These are phyloP conservation scores for Berkeleyomyces basicola DNA, from an alignment of 2,329 filamentous ascomycete species.

Conservation along the genomic window DNA sequence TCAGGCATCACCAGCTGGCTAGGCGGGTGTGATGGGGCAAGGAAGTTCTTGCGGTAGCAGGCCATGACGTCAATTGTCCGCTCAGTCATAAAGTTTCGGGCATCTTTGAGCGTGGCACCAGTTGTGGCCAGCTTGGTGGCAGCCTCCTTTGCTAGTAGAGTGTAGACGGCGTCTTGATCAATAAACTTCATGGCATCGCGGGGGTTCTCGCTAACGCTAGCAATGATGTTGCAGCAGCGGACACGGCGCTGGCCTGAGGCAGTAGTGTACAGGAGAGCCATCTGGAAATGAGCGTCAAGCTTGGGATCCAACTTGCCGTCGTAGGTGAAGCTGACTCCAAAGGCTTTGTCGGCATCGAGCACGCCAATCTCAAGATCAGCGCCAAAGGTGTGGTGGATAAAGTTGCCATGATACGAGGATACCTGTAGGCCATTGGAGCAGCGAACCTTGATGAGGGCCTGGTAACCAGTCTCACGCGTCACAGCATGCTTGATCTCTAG, in stretches of 20 bases:
- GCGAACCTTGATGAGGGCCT: conserved; percentile 93
- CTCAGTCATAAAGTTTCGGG: conserved; percentile 68
- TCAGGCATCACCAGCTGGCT: conserved; percentile 91
- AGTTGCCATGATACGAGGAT: conserved; percentile 87
- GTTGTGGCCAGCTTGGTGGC: conserved; percentile 60
- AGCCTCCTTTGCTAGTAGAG: conserved; percentile 82
- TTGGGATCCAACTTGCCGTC: conserved; percentile 96
- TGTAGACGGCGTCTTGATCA: conserved; percentile 85
- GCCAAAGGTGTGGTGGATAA: conserved; percentile 86
- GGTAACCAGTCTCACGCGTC: conserved; percentile 81
- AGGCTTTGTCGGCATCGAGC: conserved; percentile 83
- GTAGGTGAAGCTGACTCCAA: conserved; percentile 82
- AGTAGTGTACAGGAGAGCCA: conserved; percentile 84
- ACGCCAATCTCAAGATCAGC: conserved; percentile 88
- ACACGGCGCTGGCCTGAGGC: conserved; percentile 78
- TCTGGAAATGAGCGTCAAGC: conserved; percentile 94
- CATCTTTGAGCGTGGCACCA: conserved; percentile 66
- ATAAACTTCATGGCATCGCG: conserved; percentile 81
- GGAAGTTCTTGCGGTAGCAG: conserved; percentile 83
- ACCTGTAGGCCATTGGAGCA: conserved; percentile 95
- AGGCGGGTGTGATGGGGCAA: conserved; percentile 64
- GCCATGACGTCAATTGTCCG: conserved; percentile 86
- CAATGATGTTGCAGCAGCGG: conserved; percentile 83
- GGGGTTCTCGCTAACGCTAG: conserved; percentile 73
- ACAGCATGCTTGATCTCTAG: conserved; percentile 76